A percentile compares a stretch with the other conserved stretches of the same genome.
Evolutionary conservation across 2,329 filamentous ascomycete species (phyloP).

Genomic region (Emergomyces pasteurianus): DNA sequence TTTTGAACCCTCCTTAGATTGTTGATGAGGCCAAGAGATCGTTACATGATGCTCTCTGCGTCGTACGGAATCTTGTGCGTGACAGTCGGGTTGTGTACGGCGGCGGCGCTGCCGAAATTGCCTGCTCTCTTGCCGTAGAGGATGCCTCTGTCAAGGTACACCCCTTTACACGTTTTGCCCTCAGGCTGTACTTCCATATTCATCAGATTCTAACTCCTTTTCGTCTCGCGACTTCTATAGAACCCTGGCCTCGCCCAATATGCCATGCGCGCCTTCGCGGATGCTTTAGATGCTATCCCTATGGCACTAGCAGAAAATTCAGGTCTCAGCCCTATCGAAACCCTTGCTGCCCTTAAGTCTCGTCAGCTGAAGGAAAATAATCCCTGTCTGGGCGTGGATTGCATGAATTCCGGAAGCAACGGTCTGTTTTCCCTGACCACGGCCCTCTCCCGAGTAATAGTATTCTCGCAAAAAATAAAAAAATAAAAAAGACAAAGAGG

Average conservation of each 20-base stretch:
- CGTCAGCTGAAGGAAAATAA: conserved; percentile 84
- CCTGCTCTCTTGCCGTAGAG: conserved; percentile 91
- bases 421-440: conserved; percentile 35
- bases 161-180: not conserved
- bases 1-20: conserved; percentile 46
- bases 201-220: not conserved
- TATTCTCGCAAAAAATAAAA: not conserved
- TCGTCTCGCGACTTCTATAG: conserved; percentile 25
- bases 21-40: conserved; percentile 98
- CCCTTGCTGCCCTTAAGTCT: conserved; percentile 87
- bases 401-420: conserved; percentile 90
- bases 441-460: not conserved
- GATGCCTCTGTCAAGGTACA: conserved; percentile 71
- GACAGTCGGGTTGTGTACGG: conserved; percentile 98
- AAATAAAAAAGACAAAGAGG: too few relatives aligned
- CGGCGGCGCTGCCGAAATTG: conserved; percentile 91
- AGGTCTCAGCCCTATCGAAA: conserved; percentile 89
- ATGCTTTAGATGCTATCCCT: conserved; percentile 83
- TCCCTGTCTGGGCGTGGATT: conserved; percentile 79
- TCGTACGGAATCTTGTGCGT: conserved; percentile 87
- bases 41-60: conserved; percentile 91
- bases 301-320: conserved; percentile 98
- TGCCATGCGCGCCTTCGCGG: conserved; percentile 94
- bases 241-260: conserved; percentile 97
- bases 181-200: not conserved